phyloP scores from a whole-genome alignment of 306 rosid genomes.

The Sicyos baderoa region DNA sequence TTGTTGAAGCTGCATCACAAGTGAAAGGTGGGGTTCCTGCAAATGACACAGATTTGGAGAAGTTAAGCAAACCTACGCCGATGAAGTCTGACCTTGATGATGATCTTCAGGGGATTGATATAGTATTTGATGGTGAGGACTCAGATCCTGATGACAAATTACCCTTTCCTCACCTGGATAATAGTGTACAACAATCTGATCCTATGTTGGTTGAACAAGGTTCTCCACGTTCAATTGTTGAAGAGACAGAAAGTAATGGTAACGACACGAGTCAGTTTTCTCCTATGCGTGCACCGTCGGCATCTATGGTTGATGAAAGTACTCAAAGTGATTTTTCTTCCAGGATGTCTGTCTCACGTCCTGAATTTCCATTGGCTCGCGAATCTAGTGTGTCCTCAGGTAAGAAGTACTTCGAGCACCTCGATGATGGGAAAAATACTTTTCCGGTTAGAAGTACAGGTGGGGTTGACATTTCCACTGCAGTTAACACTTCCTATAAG shows the following conservation, averaged over 20 bases:
- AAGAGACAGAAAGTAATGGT: constrained; percentile 82
- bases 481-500: constrained; percentile 39
- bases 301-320: constrained; percentile 70
- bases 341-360: constrained; percentile 74
- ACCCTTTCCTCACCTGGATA: constrained; percentile 90
- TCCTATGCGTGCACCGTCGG: constrained; percentile 52
- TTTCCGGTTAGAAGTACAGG: constrained; percentile 40
- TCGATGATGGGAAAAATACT: constrained; percentile 58
- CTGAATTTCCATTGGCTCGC: constrained; percentile 62
- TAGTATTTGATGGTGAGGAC: constrained; percentile 90
- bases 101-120: constrained; percentile 95
- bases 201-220: constrained; percentile 63
- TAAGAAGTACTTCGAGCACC: constrained; percentile 66
- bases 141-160: constrained; percentile 85
- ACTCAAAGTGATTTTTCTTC: constrained; percentile 80
- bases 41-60: constrained; percentile 50
- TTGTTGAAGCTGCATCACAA: constrained; percentile 55
- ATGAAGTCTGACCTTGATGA: constrained; percentile 78
- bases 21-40: constrained; percentile 47
- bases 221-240: constrained; percentile 93
- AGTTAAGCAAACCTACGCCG: constrained; percentile 64
- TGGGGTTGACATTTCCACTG: constrained; percentile 50
- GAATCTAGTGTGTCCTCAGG: constrained; percentile 85
- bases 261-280: constrained; percentile 60
- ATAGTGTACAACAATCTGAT: constrained; percentile 66